A percentile compares a stretch with the other conserved stretches of the same genome.
phyloP scores from a whole-genome alignment of 2,329 filamentous ascomycete genomes.

The Chrysoporthe deuterocubensis region DNA sequence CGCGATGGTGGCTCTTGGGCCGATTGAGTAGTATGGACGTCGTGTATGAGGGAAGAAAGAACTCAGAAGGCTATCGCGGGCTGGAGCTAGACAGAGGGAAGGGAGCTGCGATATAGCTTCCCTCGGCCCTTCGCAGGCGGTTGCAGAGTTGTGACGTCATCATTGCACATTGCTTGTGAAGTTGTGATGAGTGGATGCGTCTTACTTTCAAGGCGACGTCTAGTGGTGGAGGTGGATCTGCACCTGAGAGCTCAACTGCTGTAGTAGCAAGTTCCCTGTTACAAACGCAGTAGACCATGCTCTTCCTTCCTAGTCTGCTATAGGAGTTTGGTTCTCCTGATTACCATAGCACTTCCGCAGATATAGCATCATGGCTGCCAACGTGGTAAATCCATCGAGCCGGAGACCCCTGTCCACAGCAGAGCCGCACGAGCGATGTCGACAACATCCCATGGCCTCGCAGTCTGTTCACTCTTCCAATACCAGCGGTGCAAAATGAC shows the following conservation, averaged over 20 bases:
- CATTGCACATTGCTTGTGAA: slow-evolving; percentile 13
- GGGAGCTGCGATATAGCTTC: background rate
- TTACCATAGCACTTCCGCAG: too few relatives aligned
- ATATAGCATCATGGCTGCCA: too few relatives aligned
- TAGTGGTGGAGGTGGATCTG: slow-evolving; percentile 17
- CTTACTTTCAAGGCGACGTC: slow-evolving; percentile 21
- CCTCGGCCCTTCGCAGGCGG: slow-evolving; percentile 1
- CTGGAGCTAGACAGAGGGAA: background rate
- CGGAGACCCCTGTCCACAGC: background rate
- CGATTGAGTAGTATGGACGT: slow-evolving; percentile 1
- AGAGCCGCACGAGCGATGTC: background rate
- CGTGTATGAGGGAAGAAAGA: background rate
- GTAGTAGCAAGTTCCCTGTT: too few relatives aligned
- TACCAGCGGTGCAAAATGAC: too few relatives aligned
- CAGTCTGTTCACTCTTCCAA: background rate
- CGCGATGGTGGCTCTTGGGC: background rate
- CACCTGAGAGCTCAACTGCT: background rate
- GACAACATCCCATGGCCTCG: background rate
- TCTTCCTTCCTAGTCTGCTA: too few relatives aligned
- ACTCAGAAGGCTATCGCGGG: background rate
- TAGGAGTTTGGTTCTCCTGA: too few relatives aligned
- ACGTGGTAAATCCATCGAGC: too few relatives aligned
- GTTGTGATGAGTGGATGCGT: slow-evolving; percentile 16
- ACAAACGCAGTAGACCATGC: too few relatives aligned
- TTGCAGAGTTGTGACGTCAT: slow-evolving; percentile 25